phyloP scores from a whole-genome alignment of 768 basidiomycete genomes.

The Suillus hirtellus region DNA sequence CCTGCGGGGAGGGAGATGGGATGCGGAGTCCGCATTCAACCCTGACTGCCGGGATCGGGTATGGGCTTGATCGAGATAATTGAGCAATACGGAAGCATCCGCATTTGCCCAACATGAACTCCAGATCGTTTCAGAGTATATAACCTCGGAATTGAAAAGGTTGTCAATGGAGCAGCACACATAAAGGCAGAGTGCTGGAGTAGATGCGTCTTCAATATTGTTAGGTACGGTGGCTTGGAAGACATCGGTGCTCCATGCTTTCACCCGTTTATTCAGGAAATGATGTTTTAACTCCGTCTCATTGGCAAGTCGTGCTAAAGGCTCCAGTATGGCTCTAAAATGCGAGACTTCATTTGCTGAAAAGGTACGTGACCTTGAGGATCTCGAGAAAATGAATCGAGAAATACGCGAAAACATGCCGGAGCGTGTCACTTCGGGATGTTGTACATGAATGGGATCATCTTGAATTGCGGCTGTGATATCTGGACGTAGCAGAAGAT shows the following conservation, averaged over 20 bases:
- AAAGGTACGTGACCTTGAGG: not conserved
- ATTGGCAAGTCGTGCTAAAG: not conserved
- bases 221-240: not conserved
- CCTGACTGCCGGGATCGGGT: not conserved
- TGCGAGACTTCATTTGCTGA: not conserved
- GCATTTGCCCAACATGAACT: not conserved
- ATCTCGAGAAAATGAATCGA: not conserved
- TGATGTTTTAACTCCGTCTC: not conserved
- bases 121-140: not conserved
- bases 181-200: not conserved
- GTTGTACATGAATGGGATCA: not conserved
- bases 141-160: not conserved
- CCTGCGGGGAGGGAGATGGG: not conserved
- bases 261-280: not conserved
- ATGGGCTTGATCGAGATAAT: not conserved
- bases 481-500: not conserved
- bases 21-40: no score
- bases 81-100: not conserved
- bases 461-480: not conserved
- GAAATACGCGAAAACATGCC: not conserved
- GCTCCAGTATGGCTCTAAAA: not conserved
- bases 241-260: not conserved
- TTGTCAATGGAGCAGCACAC: not conserved
- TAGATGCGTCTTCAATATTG: not conserved
- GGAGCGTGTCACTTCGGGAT: not conserved